phyloP scores from a whole-genome alignment of 2,329 filamentous ascomycete genomes.

The Penicillium glabrum region DNA sequence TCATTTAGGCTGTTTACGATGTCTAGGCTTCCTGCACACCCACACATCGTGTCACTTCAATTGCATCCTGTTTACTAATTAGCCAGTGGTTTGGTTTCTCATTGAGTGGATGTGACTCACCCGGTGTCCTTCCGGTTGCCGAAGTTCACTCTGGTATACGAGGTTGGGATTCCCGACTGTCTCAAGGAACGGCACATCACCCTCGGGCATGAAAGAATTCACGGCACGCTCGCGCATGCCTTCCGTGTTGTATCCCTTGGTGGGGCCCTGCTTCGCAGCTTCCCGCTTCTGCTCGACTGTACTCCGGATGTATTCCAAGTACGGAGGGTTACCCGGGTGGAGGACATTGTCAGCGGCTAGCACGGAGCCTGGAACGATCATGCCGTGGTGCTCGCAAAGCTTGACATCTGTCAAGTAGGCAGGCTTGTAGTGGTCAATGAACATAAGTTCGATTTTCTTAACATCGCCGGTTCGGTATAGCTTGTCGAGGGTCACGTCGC shows the following conservation, averaged over 20 bases:
- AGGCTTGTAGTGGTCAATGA: conserved; percentile 79
- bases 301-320: conserved; percentile 65
- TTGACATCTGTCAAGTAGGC: conserved; percentile 74
- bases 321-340: conserved; percentile 46
- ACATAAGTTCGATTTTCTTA: conserved; percentile 67
- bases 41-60: conserved; percentile 34
- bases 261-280: conserved; percentile 24
- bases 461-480: conserved; percentile 57
- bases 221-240: conserved; percentile 17
- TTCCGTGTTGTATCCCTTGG: conserved; percentile 12
- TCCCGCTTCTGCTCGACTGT: conserved; percentile 62
- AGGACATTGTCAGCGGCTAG: conserved; percentile 48
- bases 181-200: conserved; percentile 17
- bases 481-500: conserved; percentile 63
- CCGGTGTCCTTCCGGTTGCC: conserved; percentile 27
- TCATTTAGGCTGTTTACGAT: neutral
- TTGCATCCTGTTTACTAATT: conserved; percentile 25
- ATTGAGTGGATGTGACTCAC: conserved; percentile 19
- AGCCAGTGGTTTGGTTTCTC: neutral
- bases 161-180: conserved; percentile 60
- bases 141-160: conserved; percentile 62
- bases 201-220: conserved; percentile 20
- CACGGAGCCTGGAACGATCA: conserved; percentile 59
- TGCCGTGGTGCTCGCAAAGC: conserved; percentile 68
- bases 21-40: conserved; percentile 22